Conservation (phyloP, 148 eudicot genomes). For the Heliamphora exappendiculata region DNA sequence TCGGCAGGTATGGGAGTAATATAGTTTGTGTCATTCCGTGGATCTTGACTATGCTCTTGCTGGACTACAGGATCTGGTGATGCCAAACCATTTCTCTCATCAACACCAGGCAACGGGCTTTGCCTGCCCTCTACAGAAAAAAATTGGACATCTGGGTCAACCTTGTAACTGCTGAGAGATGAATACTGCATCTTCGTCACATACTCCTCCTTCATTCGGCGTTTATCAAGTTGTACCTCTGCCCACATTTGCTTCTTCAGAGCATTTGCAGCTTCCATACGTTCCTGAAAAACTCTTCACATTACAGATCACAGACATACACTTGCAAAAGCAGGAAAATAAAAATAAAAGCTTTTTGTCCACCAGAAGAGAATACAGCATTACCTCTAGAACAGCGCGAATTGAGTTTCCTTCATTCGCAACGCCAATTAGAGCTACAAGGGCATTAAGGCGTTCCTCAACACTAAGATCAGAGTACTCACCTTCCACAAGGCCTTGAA, state of each 20-base stretch:
- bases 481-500: conserved; percentile 75
- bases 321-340: neutral
- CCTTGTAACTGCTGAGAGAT: conserved; percentile 31
- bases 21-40: conserved; percentile 23
- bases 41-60: conserved; percentile 30
- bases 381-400: conserved; percentile 66
- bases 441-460: conserved; percentile 87
- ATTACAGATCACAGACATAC: conserved; percentile 13
- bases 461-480: conserved; percentile 75
- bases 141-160: conserved; percentile 26
- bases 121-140: conserved; percentile 32
- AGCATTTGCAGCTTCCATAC: conserved; percentile 78
- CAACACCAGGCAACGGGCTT: conserved; percentile 35
- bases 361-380: neutral
- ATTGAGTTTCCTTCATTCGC: conserved; percentile 93
- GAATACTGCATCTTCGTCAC: conserved; percentile 43
- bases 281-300: conserved; percentile 55
- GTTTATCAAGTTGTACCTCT: conserved; percentile 79
- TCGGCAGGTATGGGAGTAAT: conserved; percentile 25
- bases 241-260: conserved; percentile 98
- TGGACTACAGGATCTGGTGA: conserved; percentile 15
- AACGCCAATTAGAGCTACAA: conserved; percentile 68
- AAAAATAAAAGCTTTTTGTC: neutral
- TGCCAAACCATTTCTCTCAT: conserved; percentile 31
- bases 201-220: conserved; percentile 73